Base-by-base conservation (phyloP, 176 grass and related monocot species). In the Panicum miliaceum region DNA sequence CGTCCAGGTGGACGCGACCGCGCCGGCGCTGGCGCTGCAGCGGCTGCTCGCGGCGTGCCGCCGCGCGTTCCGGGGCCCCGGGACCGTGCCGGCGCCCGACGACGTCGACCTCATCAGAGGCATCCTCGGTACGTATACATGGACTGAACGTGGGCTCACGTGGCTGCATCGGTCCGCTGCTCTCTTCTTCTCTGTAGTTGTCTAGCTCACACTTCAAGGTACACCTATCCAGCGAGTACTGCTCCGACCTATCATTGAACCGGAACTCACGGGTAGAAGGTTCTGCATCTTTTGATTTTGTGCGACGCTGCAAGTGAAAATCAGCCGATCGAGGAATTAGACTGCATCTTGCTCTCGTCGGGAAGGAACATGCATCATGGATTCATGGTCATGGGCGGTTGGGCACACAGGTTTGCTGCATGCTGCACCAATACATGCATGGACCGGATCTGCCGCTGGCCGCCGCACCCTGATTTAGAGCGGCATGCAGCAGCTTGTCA, bases 31-130 rank as follows among this genome's bases (percentile, higher is more conserved):
- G 40, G 27, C 16, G 42, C 82, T 92, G 38, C 82, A 84, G 87
- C 75, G 79, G 40, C 87, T 97, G 43, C 83, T 97, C 36, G 83
- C 76, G n/a, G 91, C 85, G 42, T 97, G 94, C 83, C 86, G 82
- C 29, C 62, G 63, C 63, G 94, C 85, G 68, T 97, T 97, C 84
- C 32, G 82, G 20, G 89, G 89, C 1, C 71, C 87, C 5, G 91
- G 89, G 43, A 91, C 89, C 27, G 91, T 92, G 66, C 94, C 91
- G 50, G 69, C 72, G 35, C 85, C 42, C 4, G 61, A 80, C 22
- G 91, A 94, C 46, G 94, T 90, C 76, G 43, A 42, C 8, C 72
- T 82, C 68, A 51, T 97, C 62, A 85, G 76, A 64, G 69, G 71
- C 25, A 71, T 97, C 40, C 87, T 97, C 64, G 94, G 94, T 96